These are phyloP conservation scores for Camellia granthamiana DNA, from an alignment of 148 eudicot species.

Conservation along the genomic window DNA sequence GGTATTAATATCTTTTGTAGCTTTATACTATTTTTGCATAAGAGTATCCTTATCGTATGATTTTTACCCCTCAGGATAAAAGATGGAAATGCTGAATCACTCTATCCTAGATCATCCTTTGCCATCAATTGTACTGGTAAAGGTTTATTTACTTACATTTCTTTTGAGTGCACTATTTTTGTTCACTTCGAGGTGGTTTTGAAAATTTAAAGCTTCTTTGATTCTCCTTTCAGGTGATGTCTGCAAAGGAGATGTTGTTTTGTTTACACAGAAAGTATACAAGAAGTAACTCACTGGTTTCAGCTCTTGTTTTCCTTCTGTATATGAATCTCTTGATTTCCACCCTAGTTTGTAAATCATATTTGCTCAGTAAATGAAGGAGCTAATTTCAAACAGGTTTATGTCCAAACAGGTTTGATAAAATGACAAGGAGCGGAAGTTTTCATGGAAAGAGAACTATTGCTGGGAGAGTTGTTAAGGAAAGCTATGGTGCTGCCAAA, in stretches of 20 bases:
- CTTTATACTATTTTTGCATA: background rate
- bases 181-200: background rate
- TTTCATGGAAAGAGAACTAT: conserved; percentile 59
- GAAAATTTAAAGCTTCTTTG: background rate
- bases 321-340: background rate
- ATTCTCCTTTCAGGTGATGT: conserved; percentile 66
- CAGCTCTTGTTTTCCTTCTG: conserved; percentile 4
- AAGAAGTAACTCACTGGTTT: conserved; percentile 36
- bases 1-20: background rate
- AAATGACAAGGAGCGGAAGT: conserved; percentile 45
- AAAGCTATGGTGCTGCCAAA: conserved; percentile 86
- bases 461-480: conserved; percentile 81
- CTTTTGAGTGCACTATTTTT: background rate
- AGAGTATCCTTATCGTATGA: background rate
- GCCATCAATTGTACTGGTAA: conserved; percentile 73
- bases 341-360: background rate
- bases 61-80: conserved; percentile 48
- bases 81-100: conserved; percentile 64
- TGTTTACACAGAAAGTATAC: conserved; percentile 76
- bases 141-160: background rate
- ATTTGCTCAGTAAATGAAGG: background rate
- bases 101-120: conserved; percentile 77
- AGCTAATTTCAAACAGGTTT: conserved; percentile 30
- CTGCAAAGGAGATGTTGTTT: conserved; percentile 81
- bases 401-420: conserved; percentile 51